Evolutionary conservation across 257 asterid species (phyloP).

Genomic region (Lycium ferocissimum): DNA sequence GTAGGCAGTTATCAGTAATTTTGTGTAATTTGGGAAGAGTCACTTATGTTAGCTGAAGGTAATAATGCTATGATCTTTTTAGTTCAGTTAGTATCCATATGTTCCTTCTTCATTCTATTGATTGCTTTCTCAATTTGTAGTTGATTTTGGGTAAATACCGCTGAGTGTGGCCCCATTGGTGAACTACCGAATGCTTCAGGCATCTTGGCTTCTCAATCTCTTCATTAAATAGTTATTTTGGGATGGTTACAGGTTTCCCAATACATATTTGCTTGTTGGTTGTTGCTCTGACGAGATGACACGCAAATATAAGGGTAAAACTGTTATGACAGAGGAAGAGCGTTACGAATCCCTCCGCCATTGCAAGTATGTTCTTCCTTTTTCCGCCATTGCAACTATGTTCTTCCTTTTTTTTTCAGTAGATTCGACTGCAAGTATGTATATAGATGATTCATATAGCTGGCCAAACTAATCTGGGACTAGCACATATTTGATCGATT

Average conservation of each 20-base stretch:
- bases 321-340: slow-evolving; percentile 84
- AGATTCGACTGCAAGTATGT: neutral
- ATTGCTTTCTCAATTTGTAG: neutral
- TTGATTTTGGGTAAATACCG: neutral
- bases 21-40: neutral
- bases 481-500: neutral
- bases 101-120: neutral
- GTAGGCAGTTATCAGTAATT: neutral
- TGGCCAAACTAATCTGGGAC: neutral
- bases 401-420: neutral
- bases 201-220: neutral
- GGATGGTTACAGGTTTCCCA: slow-evolving; percentile 65
- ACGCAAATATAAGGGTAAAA: slow-evolving; percentile 88
- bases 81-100: neutral
- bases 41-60: neutral
- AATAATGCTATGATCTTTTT: neutral
- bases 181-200: neutral
- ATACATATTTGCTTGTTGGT: slow-evolving; percentile 83
- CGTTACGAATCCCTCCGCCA: slow-evolving; percentile 96
- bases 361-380: slow-evolving; percentile 63
- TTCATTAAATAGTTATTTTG: neutral
- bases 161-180: neutral
- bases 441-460: neutral
- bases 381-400: slow-evolving; percentile 84
- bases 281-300: slow-evolving; percentile 90